Evolutionary conservation across 352 stramenopile genomes (phyloP).

Genomic region (Hyaloperonospora brassicae): DNA sequence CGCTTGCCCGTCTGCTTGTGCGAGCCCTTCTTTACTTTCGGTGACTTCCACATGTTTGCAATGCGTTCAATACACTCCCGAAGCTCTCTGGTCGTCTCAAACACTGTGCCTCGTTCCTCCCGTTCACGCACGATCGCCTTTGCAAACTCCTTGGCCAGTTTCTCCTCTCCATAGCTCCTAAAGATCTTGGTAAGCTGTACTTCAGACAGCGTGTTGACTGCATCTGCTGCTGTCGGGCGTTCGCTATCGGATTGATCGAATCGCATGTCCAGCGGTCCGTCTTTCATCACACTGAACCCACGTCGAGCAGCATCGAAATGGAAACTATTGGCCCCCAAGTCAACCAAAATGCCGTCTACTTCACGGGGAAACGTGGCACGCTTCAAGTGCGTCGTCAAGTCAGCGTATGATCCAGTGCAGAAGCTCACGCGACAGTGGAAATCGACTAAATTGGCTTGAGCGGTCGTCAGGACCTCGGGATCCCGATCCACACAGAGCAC

Average conservation of each 20-base stretch:
- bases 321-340: constrained; percentile 78
- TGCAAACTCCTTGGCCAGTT: constrained; percentile 68
- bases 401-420: constrained; percentile 48
- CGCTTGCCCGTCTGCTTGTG: constrained; percentile 25
- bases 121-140: constrained; percentile 70
- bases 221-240: constrained; percentile 41
- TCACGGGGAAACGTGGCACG: constrained; percentile 33
- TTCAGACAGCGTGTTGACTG: constrained; percentile 65
- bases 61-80: constrained; percentile 72
- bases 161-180: constrained; percentile 57
- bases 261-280: constrained; percentile 76
- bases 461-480: constrained; percentile 56
- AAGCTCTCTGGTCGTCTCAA: constrained; percentile 55
- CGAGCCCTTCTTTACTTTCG: constrained; percentile 12
- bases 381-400: constrained; percentile 36
- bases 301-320: constrained; percentile 64
- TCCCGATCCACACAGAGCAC: constrained; percentile 80
- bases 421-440: constrained; percentile 53
- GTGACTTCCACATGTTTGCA: constrained; percentile 53
- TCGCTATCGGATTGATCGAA: constrained; percentile 43
- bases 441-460: constrained; percentile 35
- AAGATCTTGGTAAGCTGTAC: constrained; percentile 75
- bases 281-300: constrained; percentile 65
- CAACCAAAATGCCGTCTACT: constrained; percentile 66
- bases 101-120: constrained; percentile 39